Conservation (phyloP, 345 rosid species). For the Corchorus capsularis region DNA sequence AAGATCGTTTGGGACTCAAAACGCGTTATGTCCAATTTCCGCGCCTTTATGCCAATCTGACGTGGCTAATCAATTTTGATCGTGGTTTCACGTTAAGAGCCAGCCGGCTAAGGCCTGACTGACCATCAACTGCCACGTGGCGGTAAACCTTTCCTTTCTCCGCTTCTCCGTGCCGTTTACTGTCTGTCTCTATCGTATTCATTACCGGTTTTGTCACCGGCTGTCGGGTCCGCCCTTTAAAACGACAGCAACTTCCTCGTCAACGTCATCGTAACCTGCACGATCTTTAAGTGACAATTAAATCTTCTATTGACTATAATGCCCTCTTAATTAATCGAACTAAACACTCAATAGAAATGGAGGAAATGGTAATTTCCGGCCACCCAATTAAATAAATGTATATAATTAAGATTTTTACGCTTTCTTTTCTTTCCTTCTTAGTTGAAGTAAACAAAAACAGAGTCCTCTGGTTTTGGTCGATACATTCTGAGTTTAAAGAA, state of each 20-base stretch:
- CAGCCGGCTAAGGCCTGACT: background rate
- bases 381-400: background rate
- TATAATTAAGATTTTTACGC: background rate
- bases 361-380: background rate
- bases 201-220: background rate
- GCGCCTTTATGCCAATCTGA: conserved; percentile 9
- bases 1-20: conserved; percentile 8
- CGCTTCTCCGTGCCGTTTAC: background rate
- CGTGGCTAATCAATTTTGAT: background rate
- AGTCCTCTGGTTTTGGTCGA: conserved; percentile 1
- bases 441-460: conserved; percentile 11
- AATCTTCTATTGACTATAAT: background rate
- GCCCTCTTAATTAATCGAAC: background rate
- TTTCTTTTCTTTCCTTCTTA: background rate
- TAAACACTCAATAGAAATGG: background rate
- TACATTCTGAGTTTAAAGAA: background rate
- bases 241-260: background rate
- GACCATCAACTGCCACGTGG: conserved; percentile 12
- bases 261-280: conserved; percentile 9
- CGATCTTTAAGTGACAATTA: background rate
- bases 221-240: background rate
- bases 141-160: background rate
- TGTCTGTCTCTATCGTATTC: background rate
- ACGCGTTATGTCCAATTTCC: conserved; percentile 14
- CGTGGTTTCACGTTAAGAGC: conserved; percentile 12